A percentile compares a stretch with the other conserved stretches of the same genome.
Conservation (phyloP, 768 basidiomycete genomes). For the Clavaria fumosa region DNA sequence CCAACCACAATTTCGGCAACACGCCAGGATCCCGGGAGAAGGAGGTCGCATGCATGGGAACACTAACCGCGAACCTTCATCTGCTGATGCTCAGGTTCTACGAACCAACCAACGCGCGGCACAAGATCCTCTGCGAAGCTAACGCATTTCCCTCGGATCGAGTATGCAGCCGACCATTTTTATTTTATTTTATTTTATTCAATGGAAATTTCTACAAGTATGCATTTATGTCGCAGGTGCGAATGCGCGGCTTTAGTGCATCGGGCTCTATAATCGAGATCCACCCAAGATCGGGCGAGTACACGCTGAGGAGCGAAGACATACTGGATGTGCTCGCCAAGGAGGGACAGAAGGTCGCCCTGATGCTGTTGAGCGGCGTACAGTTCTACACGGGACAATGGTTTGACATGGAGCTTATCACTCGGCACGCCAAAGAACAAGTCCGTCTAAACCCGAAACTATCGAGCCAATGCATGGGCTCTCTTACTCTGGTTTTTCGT, state of each 20-base stretch:
- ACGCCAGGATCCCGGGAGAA: slow-evolving; percentile 62
- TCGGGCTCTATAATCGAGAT: slow-evolving; percentile 63
- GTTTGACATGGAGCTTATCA: slow-evolving; percentile 80
- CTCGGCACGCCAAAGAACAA: slow-evolving; percentile 70
- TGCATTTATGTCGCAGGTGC: slow-evolving; percentile 87
- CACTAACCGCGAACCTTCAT: slow-evolving; percentile 90
- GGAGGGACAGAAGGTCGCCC: slow-evolving; percentile 64
- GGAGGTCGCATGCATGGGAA: slow-evolving; percentile 94
- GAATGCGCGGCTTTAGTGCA: slow-evolving; percentile 64
- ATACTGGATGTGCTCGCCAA: slow-evolving; percentile 61
- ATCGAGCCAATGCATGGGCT: slow-evolving; percentile 4
- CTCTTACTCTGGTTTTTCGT: slow-evolving; percentile 11
- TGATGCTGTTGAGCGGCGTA: slow-evolving; percentile 86
- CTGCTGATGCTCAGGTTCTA: slow-evolving; percentile 92
- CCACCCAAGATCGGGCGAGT: slow-evolving; percentile 70
- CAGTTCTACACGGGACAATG: slow-evolving; percentile 97
- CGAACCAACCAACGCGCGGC: slow-evolving; percentile 68
- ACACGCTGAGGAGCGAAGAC: slow-evolving; percentile 74
- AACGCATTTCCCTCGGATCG: slow-evolving; percentile 95
- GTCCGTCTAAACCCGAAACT: too few species aligned
- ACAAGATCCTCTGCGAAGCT: slow-evolving; percentile 90
- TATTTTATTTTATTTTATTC: slow-evolving; percentile 6
- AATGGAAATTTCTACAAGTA: slow-evolving; percentile 37
- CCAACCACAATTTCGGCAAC: slow-evolving; percentile 8
- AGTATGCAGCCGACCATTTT: slow-evolving; percentile 26